Evolutionary conservation across 345 rosid genomes (phyloP), one percentile per base, ranked within the genome.

Genomic region (Dipteronia sinensis): DNA sequence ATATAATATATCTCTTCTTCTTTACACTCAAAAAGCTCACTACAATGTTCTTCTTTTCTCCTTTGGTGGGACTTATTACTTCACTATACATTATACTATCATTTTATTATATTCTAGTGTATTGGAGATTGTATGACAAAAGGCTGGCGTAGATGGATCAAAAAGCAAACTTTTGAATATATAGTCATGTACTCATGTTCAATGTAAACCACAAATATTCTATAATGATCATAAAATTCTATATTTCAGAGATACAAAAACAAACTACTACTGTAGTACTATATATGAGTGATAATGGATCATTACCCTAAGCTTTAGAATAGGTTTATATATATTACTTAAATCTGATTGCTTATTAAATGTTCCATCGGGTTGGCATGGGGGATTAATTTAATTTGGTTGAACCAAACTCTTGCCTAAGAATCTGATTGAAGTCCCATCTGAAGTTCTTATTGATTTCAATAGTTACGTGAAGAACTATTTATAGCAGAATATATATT

Each of bases 61-160:
- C 2, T 25, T 64, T 69, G 59, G 73, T 73, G 78, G 85, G 77
- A 71, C 38, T 34, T 34, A 4, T 34, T 34, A 34, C 79, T 75
- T 67, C 55, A 67, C 12, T 10, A 11, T 47, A 23, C 20, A 23
- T 12, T 31, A 15, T 31, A 29, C 2, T 34, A 12, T 31, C 34
- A 7, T n/a, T 34, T 49, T 5, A 1, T 51, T 20, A 23, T 64
- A 47, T 47, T 29, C 29, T 5, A 11, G 63, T 10, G 20, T 59
- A 29, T 74, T 34, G 6, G 5, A 34, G 12, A 61, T 40, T 61
- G 31, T 64, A 69, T 62, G 49, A 69, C 3, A 42, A 61, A 16
- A 55, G 72, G 31, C 29, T 15, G 31, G 10, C 23, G 10, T 4
- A 27, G 15, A 16, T 27, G 3, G 40, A 7, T 23, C 16, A 51